phyloP scores from a whole-genome alignment of 495 filamentous ascomycete species.

The Penicillium macrosclerotiorum region DNA sequence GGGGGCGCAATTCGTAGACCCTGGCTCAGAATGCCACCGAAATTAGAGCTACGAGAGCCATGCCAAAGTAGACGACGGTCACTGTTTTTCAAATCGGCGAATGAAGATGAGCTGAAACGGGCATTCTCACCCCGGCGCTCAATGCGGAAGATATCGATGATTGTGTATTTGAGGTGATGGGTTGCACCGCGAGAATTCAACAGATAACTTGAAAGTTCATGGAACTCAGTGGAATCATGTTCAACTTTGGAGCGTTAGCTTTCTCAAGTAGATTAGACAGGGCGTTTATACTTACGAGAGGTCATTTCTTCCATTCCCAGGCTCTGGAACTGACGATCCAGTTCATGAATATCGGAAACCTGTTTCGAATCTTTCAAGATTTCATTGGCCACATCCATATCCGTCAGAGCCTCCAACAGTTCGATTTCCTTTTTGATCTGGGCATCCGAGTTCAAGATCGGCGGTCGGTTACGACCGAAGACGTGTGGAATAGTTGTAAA shows the following conservation, averaged over 20 bases:
- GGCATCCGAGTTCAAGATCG: constrained; percentile 52
- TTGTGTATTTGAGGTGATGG: constrained; percentile 54
- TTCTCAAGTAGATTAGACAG: background rate
- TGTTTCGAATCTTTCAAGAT: constrained; percentile 67
- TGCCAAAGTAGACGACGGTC: constrained; percentile 83
- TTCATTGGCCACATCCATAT: constrained; percentile 78
- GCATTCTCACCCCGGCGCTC: constrained; percentile 70
- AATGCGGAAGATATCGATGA: constrained; percentile 82
- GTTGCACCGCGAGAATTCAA: constrained; percentile 58
- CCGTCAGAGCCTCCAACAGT: constrained; percentile 70
- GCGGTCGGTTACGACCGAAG: constrained; percentile 72
- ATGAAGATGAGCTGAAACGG: constrained; percentile 59
- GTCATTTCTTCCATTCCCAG: constrained; percentile 76
- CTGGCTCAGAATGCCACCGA: constrained; percentile 77
- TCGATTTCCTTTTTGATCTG: constrained; percentile 72
- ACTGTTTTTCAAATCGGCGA: constrained; percentile 40
- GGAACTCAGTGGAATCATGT: constrained; percentile 57
- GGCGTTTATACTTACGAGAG: constrained; percentile 39
- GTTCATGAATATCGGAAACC: constrained; percentile 51
- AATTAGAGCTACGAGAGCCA: constrained; percentile 72
- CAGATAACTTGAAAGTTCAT: constrained; percentile 63
- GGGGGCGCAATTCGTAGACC: constrained; percentile 85
- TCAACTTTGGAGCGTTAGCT: constrained; percentile 42
- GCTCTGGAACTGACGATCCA: constrained; percentile 69
- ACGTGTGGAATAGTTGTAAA: constrained; percentile 80